Percentiles rank a stretch among this genome's conserved stretches.
phyloP scores from a whole-genome alignment of 1,284 basidiomycete species.

The Tilletiaria anomala region DNA sequence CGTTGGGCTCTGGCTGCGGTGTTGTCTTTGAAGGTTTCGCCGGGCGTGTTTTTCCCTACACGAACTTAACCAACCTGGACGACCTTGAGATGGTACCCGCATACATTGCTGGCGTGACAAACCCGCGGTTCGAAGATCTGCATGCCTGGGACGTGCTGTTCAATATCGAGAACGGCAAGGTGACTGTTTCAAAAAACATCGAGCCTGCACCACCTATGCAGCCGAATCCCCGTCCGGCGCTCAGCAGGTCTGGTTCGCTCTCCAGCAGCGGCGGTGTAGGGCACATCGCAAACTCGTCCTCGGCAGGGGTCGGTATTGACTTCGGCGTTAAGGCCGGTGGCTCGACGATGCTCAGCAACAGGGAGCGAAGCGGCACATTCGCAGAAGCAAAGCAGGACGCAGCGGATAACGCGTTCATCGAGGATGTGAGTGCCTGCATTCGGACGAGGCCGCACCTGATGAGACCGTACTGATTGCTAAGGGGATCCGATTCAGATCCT shows the following conservation, averaged over 20 bases:
- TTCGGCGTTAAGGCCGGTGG: too few relatives aligned
- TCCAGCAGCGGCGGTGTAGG: too few relatives aligned
- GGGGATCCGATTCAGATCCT: background rate
- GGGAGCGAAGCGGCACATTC: background rate
- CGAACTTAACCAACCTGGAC: constrained; percentile 71
- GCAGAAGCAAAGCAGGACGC: constrained; percentile 39
- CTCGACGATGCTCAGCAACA: constrained; percentile 1
- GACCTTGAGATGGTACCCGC: constrained; percentile 75
- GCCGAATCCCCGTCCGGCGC: too few relatives aligned
- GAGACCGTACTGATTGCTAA: constrained; percentile 3
- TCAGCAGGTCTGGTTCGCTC: too few relatives aligned
- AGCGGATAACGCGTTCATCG: constrained; percentile 71
- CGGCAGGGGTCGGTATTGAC: too few relatives aligned
- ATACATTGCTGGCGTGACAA: constrained; percentile 89
- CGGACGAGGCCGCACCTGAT: background rate
- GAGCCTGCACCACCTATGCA: too few relatives aligned
- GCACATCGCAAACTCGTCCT: too few relatives aligned
- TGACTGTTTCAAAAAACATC: constrained; percentile 74
- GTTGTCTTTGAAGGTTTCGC: constrained; percentile 62
- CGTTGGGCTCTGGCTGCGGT: constrained; percentile 77
- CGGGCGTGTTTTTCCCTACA: constrained; percentile 81
- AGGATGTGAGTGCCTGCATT: constrained; percentile 58
- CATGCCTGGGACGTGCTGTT: constrained; percentile 81
- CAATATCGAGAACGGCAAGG: constrained; percentile 69
- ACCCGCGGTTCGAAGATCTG: constrained; percentile 80